Base-by-base conservation (phyloP, 768 basidiomycete genomes). In the Pulveroboletus sp. region DNA sequence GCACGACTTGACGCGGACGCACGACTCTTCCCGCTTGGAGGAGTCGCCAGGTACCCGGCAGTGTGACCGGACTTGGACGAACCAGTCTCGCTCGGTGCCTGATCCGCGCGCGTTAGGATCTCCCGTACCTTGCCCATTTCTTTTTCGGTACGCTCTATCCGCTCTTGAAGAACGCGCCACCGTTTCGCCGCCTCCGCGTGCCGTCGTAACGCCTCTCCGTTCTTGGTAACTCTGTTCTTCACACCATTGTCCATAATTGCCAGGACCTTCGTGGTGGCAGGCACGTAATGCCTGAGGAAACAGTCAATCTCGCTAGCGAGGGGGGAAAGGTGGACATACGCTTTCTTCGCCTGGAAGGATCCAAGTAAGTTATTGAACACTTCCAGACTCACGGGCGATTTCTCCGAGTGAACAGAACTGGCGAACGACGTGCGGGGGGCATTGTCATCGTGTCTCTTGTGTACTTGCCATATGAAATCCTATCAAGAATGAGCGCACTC, bases 241-340 rank as follows among this genome's bases (percentile, higher is more conserved):
- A 97, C 88, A 22, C 93, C 93, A 68, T 92, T 96, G 66, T 93
- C 92, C 59, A 98, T 87, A 59, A 96, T 93, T 22, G 87, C 82
- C 22, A 98, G 77, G 40, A 95, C 93, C 63, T 95, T 93, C 7
- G 84, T 86, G 4, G 89, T 89, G 31, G 93, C 92, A 1, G 95
- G 96, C 72, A 92, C 84, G 65, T 98, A 98, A 66, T 96, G 93
- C 63, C 92, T 94, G 60, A 39, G 29, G 44, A 42, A 31, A 50
- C 50, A 44, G 30, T 58, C 38, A 65, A 51, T 37, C 43, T 50
- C 30, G 12, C 14, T 17, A 20, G 59, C 38, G 32, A 22, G 44
- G 45, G 47, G 29, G 45, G 23, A 45, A 31, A 38, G 41, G 53
- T n/a, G 48, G 56, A 69, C 74, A 46, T 60, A 92, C 89, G 86